These are phyloP conservation scores for Lentinula novae-zelandiae DNA, from an alignment of 1,284 basidiomycete species.

Conservation along the genomic window DNA sequence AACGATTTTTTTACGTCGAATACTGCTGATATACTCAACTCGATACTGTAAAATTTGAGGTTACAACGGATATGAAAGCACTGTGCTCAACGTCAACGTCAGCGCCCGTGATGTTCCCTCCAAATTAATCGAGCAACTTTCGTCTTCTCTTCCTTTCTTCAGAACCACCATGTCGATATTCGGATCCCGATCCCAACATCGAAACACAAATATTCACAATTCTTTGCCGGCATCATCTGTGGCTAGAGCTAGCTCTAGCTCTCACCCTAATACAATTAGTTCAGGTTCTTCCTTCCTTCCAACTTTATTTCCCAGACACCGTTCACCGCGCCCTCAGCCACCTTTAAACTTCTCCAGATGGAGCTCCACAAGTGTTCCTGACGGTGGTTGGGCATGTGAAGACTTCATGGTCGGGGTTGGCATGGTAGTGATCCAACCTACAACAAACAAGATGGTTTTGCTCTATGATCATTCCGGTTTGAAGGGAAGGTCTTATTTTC, in stretches of 20 bases:
- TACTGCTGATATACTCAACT: no score
- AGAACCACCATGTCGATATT: background rate
- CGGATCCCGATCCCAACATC: background rate
- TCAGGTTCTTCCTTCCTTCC: background rate
- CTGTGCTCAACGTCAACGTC: no score
- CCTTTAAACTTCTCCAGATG: slow-evolving; percentile 23
- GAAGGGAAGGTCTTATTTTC: slow-evolving; percentile 39
- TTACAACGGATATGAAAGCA: no score
- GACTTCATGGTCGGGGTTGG: slow-evolving; percentile 58
- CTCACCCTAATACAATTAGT: background rate
- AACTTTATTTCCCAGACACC: background rate
- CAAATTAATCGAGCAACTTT: background rate
- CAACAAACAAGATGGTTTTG: slow-evolving; percentile 36
- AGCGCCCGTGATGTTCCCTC: background rate
- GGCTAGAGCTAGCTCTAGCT: background rate
- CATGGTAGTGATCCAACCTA: slow-evolving; percentile 56
- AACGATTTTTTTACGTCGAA: no score
- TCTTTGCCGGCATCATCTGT: background rate
- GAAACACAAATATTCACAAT: no score
- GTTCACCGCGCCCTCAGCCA: background rate
- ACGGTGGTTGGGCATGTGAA: slow-evolving; percentile 39
- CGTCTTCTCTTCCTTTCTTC: background rate
- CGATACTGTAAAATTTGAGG: no score
- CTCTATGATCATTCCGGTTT: slow-evolving; percentile 34
- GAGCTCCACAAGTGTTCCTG: slow-evolving; percentile 33